Percentiles rank a stretch among this genome's conserved stretches.
Conservation (phyloP, 345 rosid species). For the Eucalyptus albens region DNA sequence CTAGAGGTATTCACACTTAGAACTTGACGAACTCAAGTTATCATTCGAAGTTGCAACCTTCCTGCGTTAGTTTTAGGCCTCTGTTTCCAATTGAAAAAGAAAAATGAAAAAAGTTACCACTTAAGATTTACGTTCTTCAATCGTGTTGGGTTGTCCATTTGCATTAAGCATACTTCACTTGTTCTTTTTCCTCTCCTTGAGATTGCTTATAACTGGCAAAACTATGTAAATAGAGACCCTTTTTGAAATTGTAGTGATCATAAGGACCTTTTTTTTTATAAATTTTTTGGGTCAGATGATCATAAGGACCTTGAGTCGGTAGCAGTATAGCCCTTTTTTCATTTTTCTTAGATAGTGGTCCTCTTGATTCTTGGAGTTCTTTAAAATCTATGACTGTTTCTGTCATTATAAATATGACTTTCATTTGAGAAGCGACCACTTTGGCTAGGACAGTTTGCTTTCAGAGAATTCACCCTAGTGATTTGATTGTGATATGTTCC, state of each 20-base stretch:
- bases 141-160: neutral
- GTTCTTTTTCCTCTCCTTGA: neutral
- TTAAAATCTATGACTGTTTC: neutral
- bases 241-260: neutral
- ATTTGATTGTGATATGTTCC: neutral
- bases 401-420: neutral
- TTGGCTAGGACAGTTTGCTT: neutral
- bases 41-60: neutral
- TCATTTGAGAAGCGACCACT: neutral
- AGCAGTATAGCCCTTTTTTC: neutral
- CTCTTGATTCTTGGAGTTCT: neutral
- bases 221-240: neutral
- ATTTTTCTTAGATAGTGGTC: neutral
- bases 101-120: neutral
- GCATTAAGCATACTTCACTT: neutral
- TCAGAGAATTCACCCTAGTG: neutral
- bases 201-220: neutral
- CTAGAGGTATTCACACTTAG: neutral
- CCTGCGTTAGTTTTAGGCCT: neutral
- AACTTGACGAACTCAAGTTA: neutral
- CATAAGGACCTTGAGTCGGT: too few species aligned
- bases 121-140: neutral
- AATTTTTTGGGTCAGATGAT: too few species aligned
- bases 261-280: neutral
- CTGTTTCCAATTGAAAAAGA: neutral